A percentile compares a stretch with the other conserved stretches of the same genome.
Evolutionary conservation across 805 yeast species (phyloP).

Genomic region (Sugiyamaella valdiviana): DNA sequence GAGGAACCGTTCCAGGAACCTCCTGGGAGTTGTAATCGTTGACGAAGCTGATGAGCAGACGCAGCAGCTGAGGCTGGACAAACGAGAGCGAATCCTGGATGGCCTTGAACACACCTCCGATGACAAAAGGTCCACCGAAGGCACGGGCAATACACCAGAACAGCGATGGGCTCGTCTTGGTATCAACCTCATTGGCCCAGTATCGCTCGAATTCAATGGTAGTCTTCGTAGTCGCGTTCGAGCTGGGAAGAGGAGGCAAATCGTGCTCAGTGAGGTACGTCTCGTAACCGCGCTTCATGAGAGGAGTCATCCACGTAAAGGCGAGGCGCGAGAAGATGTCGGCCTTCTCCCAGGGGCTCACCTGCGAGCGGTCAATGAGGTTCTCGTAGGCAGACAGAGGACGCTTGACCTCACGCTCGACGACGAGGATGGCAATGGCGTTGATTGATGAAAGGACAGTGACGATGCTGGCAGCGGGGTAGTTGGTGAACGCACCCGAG

Average conservation of each 20-base stretch:
- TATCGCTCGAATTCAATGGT: constrained; percentile 43
- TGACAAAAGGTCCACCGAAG: constrained; percentile 63
- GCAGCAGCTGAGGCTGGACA: constrained; percentile 78
- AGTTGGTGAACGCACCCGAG: constrained; percentile 11
- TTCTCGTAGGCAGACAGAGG: constrained; percentile 31
- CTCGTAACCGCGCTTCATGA: constrained; percentile 72
- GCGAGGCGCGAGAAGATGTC: constrained; percentile 71
- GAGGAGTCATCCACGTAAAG: constrained; percentile 84
- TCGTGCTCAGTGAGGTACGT: constrained; percentile 49
- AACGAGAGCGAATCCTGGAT: constrained; percentile 75
- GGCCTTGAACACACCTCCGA: constrained; percentile 68
- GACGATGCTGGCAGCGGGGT: constrained; percentile 25
- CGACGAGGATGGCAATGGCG: constrained; percentile 36
- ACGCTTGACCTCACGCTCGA: constrained; percentile 40
- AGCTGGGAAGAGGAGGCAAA: constrained; percentile 70
- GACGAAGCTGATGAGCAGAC: constrained; percentile 56
- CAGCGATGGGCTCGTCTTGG: constrained; percentile 40
- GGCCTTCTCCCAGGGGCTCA: constrained; percentile 48
- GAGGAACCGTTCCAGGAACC: constrained; percentile 27
- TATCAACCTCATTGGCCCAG: constrained; percentile 55
- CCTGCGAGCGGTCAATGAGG: constrained; percentile 30
- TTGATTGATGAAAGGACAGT: constrained; percentile 35
- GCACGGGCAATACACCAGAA: constrained; percentile 56
- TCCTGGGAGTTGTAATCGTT: constrained; percentile 36
- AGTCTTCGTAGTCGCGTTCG: constrained; percentile 53